Evolutionary conservation across 352 stramenopile genomes (phyloP).

Genomic region (Phytophthora agathidicida): DNA sequence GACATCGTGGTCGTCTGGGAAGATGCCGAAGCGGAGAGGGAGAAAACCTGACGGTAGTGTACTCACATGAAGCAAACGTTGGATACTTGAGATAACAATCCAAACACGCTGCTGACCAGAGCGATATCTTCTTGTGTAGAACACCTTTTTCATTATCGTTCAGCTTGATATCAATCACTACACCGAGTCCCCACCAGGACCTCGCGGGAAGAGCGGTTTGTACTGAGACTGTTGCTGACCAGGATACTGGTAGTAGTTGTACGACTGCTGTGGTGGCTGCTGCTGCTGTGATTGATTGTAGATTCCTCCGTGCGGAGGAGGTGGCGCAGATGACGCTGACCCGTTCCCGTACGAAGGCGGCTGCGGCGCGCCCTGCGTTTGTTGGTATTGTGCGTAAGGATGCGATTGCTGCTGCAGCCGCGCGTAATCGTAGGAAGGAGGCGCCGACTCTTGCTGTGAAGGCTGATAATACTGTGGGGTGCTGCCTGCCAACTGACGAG

Average conservation of each 20-base stretch:
- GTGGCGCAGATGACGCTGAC: constrained; percentile 35
- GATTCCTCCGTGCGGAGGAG: constrained; percentile 46
- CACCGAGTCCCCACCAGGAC: constrained; percentile 27
- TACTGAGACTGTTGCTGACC: constrained; percentile 36
- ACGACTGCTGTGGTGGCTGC: constrained; percentile 25
- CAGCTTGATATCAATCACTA: constrained; percentile 7
- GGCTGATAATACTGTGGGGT: constrained; percentile 49
- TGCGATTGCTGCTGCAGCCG: constrained; percentile 39
- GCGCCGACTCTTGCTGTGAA: constrained; percentile 19
- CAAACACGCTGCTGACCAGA: no score
- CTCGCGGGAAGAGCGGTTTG: constrained; percentile 24
- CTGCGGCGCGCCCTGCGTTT: constrained; percentile 14
- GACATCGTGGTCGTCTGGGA: constrained; percentile 24
- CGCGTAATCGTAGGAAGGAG: constrained; percentile 47
- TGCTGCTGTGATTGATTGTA: constrained; percentile 49
- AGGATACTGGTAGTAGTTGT: constrained; percentile 57
- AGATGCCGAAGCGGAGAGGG: constrained; percentile 2
- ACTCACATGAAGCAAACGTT: no score
- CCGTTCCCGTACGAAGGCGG: constrained; percentile 31
- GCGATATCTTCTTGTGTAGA: no score
- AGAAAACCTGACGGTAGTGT: no score
- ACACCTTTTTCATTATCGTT: background rate
- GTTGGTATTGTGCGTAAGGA: constrained; percentile 52
- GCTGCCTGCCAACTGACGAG: constrained; percentile 52
- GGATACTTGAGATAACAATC: no score